Evolutionary conservation across 2,329 filamentous ascomycete genomes (phyloP), one percentile per base, ranked within the genome.

Genomic region (Calonectria naviculata): DNA sequence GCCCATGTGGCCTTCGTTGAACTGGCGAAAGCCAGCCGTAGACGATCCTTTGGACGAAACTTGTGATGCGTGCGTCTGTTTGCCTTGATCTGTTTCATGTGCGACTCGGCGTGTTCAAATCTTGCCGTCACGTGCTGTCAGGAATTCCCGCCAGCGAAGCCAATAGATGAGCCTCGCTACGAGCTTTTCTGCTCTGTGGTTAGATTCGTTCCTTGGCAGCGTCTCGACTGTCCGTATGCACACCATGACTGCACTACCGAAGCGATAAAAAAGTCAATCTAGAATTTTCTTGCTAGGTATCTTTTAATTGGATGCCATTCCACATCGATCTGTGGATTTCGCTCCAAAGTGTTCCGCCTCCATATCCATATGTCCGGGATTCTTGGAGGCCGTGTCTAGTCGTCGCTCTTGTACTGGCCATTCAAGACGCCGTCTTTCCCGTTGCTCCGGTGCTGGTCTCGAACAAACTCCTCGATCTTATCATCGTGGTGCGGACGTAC

Each of bases 401-500:
- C n/a, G 24, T 19, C n/a, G 28, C 46, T 46, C n/a, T 65, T 54
- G 41, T 66, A 41, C 10, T 74, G 60, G 49, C 68, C 78, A 42
- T 49, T 64, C 62, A 78, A 67, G 24, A 80, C 54, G 8, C 76
- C 78, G 28, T 82, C 78, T 13, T 80, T 73, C 34, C 76, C 81
- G 71, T 84, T 85, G 78, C 87, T 89, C 44, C 84, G 79, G 75
- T 89, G 87, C 79, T 89, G 87, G 60, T 89, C 87, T 61, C 86
- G 83, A 36, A 90, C 80, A 70, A 89, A 89, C 31, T 88, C 85
- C 71, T 88, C 87, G 61, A 90, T 88, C 74, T 87, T 84, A 6
- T 76, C 65, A 72, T 89, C 88, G 66, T 89, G 84, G 26, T 81
- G 72, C 0, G 87, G 87, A 17, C 87, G 81, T 13, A 84, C 74